A percentile compares a stretch with the other conserved stretches of the same genome.
phyloP scores from a whole-genome alignment of 495 filamentous ascomycete genomes.

The Echria macrotheca region DNA sequence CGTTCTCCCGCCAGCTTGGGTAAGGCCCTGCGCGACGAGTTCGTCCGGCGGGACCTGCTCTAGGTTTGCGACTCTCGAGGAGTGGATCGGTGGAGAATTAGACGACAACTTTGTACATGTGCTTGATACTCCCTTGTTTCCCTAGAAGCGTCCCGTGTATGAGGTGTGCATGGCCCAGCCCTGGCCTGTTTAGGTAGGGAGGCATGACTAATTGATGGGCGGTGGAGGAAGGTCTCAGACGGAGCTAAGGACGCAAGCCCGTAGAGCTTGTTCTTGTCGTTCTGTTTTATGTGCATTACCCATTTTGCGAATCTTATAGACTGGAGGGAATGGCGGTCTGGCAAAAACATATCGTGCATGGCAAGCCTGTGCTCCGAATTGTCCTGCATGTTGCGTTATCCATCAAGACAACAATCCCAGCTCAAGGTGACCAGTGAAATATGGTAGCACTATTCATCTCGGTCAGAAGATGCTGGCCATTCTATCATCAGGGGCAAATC shows the following conservation, averaged over 20 bases:
- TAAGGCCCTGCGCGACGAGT: constrained; percentile 88
- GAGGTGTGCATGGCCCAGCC: not conserved
- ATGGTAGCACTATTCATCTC: no score
- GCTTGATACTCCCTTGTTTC: constrained; percentile 9
- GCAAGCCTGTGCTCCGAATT: constrained; percentile 1
- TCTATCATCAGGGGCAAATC: no score
- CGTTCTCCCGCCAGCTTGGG: constrained; percentile 86
- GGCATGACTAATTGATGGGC: not conserved
- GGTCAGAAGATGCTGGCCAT: no score
- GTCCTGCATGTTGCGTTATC: constrained; percentile 1
- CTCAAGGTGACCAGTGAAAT: no score
- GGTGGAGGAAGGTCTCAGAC: no score
- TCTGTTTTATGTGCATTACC: constrained; percentile 14
- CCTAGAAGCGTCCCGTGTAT: constrained; percentile 7
- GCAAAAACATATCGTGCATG: constrained; percentile 20
- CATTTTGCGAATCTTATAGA: constrained; percentile 24
- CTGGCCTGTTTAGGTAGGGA: not conserved
- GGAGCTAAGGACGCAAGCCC: no score
- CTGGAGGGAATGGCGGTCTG: constrained; percentile 25
- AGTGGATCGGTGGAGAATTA: not conserved
- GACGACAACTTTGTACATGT: constrained; percentile 24
- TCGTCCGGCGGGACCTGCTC: constrained; percentile 91
- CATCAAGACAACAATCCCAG: no score
- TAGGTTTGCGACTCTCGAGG: constrained; percentile 37
- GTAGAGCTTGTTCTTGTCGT: no score